These are phyloP conservation scores for Tetrastigma voinierianum DNA, from an alignment of 164 flowering plant genomes.

Conservation along the genomic window DNA sequence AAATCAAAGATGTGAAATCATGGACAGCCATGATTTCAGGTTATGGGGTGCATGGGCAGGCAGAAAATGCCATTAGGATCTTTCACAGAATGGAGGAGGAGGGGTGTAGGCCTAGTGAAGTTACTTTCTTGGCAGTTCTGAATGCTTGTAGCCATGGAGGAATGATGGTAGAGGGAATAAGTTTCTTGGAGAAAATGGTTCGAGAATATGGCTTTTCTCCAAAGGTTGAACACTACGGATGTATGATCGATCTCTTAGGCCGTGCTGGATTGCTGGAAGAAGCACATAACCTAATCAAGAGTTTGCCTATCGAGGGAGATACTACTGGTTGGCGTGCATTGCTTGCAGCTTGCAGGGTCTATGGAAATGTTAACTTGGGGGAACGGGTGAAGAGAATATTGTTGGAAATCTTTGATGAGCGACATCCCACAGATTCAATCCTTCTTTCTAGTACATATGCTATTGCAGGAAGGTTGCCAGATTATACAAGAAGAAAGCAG, in stretches of 20 bases:
- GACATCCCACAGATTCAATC: conserved; percentile 43
- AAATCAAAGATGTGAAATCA: too few relatives aligned
- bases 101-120: conserved; percentile 40
- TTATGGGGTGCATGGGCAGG: too few relatives aligned
- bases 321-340: conserved; percentile 48
- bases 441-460: too few relatives aligned
- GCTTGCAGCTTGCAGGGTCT: conserved; percentile 45
- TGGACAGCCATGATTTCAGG: too few relatives aligned
- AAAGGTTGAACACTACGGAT: conserved; percentile 46
- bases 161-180: conserved; percentile 39
- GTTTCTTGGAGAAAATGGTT: conserved; percentile 38
- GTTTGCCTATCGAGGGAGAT: conserved; percentile 37
- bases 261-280: conserved; percentile 53
- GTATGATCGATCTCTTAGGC: too few relatives aligned
- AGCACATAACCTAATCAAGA: conserved; percentile 37
- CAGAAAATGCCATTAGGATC: conserved; percentile 26
- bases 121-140: conserved; percentile 40
- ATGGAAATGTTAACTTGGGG: conserved; percentile 41
- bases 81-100: conserved; percentile 38
- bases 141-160: conserved; percentile 59
- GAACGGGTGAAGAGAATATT: conserved; percentile 26
- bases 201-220: conserved; percentile 28
- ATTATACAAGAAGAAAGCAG: too few relatives aligned
- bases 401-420: conserved; percentile 18
- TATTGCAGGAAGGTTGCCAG: too few relatives aligned